Percentiles rank a stretch among this genome's conserved stretches.
phyloP scores from a whole-genome alignment of 371 early-diverging fungal genomes.

The Thermomucor indicae-seudaticae region DNA sequence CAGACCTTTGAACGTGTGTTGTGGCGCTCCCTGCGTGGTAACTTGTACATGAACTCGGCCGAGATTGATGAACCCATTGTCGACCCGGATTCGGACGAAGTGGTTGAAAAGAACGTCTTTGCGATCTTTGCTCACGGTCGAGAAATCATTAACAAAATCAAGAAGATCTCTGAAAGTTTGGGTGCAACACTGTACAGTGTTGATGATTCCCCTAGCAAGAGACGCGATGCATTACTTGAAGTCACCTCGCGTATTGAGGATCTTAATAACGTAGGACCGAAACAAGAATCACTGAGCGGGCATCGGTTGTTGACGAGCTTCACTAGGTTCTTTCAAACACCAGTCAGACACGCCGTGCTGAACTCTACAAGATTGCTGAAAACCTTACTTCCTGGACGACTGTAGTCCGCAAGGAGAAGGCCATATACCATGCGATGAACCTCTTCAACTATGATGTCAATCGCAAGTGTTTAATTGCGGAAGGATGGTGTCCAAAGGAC shows the following conservation, averaged over 20 bases:
- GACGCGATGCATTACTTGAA: slow-evolving; percentile 76
- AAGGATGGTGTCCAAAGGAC: slow-evolving; percentile 95
- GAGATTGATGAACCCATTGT: slow-evolving; percentile 91
- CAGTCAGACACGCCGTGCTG: slow-evolving; percentile 76
- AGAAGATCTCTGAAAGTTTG: slow-evolving; percentile 91
- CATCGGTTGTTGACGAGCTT: slow-evolving; percentile 2
- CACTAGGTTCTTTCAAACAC: slow-evolving; percentile 78
- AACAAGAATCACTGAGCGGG: not conserved
- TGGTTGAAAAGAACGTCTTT: slow-evolving; percentile 92
- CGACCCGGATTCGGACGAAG: slow-evolving; percentile 71
- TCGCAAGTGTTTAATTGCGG: slow-evolving; percentile 93
- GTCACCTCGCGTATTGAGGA: slow-evolving; percentile 56
- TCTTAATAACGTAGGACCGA: slow-evolving; percentile 33
- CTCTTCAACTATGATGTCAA: slow-evolving; percentile 89
- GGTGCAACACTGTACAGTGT: slow-evolving; percentile 94
- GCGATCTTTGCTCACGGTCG: slow-evolving; percentile 96
- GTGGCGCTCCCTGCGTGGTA: slow-evolving; percentile 96
- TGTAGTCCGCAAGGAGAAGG: slow-evolving; percentile 94
- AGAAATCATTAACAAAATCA: slow-evolving; percentile 85
- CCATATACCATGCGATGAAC: slow-evolving; percentile 96
- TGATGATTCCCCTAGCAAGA: slow-evolving; percentile 77
- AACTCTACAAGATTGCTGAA: slow-evolving; percentile 80
- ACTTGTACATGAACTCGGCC: slow-evolving; percentile 93
- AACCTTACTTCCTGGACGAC: slow-evolving; percentile 84
- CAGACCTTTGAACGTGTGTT: slow-evolving; percentile 93